phyloP scores from a whole-genome alignment of 192 early-diverging fungal species.

The Entomortierella beljakovae region DNA sequence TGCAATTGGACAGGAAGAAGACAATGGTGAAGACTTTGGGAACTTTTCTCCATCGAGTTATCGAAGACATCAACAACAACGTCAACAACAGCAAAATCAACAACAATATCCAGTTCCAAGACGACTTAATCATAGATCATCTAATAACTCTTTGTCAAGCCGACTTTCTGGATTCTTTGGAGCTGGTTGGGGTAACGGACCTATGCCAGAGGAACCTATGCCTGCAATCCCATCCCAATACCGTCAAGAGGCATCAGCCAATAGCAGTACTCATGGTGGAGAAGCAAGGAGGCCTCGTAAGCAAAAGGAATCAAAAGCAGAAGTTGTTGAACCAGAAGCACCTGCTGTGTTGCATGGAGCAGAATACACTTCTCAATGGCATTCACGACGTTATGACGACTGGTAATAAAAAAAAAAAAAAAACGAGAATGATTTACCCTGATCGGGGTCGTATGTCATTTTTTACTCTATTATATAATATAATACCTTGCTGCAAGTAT shows the following conservation, averaged over 20 bases:
- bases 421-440: too few relatives aligned
- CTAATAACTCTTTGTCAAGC: slow-evolving; percentile 38
- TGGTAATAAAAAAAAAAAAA: slow-evolving; percentile 25
- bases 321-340: not conserved
- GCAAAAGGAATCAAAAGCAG: slow-evolving; percentile 10
- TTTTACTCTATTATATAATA: too few relatives aligned
- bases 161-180: slow-evolving; percentile 51
- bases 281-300: not conserved
- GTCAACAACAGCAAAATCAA: slow-evolving; percentile 5
- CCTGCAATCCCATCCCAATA: slow-evolving; percentile 30
- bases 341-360: slow-evolving; percentile 19
- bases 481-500: too few relatives aligned
- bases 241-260: not conserved
- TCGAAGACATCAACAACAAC: slow-evolving; percentile 46
- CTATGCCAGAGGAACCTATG: slow-evolving; percentile 28
- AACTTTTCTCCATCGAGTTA: slow-evolving; percentile 46
- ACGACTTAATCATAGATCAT: slow-evolving; percentile 17
- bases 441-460: too few relatives aligned
- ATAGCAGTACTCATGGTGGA: not conserved
- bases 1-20: slow-evolving; percentile 6
- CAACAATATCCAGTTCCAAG: not conserved
- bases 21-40: slow-evolving; percentile 17
- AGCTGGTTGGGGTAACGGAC: slow-evolving; percentile 27
- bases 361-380: slow-evolving; percentile 37
- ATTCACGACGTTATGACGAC: slow-evolving; percentile 41